These are phyloP conservation scores for Podospora pseudoanserina DNA, from an alignment of 495 filamentous ascomycete species.

Conservation along the genomic window DNA sequence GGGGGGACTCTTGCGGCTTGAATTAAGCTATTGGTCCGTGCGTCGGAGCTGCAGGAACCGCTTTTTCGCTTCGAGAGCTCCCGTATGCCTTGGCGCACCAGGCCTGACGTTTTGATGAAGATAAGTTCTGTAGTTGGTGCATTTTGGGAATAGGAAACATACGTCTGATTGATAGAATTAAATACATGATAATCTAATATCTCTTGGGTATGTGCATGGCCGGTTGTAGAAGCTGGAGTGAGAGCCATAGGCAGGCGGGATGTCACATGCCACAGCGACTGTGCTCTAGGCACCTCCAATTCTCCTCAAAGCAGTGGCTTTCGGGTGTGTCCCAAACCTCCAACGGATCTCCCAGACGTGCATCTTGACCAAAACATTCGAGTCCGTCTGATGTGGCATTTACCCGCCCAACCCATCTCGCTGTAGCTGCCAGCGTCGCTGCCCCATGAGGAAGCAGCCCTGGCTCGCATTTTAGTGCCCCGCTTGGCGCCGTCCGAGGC, in stretches of 20 bases:
- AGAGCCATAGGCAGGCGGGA: not conserved
- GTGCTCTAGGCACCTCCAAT: not conserved
- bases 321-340: not conserved
- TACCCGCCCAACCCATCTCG: not conserved
- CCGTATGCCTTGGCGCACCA: not conserved
- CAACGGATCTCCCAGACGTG: not conserved
- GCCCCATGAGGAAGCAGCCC: slow-evolving; percentile 18
- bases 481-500: slow-evolving; percentile 13
- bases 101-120: not conserved
- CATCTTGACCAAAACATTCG: not conserved
- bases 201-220: no score
- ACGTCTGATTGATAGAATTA: not conserved
- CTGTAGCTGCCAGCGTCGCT: not conserved
- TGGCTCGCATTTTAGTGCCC: not conserved
- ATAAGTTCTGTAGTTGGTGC: not conserved
- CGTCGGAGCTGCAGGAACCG: slow-evolving; percentile 11
- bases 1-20: not conserved
- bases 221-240: no score
- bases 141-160: not conserved
- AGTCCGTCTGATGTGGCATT: not conserved
- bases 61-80: not conserved
- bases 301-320: not conserved
- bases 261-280: not conserved
- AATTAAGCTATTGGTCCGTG: slow-evolving; percentile 24
- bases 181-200: no score